Base-by-base conservation (phyloP, 1,139 yeast genomes). In the Zygosaccharomyces sapae region DNA sequence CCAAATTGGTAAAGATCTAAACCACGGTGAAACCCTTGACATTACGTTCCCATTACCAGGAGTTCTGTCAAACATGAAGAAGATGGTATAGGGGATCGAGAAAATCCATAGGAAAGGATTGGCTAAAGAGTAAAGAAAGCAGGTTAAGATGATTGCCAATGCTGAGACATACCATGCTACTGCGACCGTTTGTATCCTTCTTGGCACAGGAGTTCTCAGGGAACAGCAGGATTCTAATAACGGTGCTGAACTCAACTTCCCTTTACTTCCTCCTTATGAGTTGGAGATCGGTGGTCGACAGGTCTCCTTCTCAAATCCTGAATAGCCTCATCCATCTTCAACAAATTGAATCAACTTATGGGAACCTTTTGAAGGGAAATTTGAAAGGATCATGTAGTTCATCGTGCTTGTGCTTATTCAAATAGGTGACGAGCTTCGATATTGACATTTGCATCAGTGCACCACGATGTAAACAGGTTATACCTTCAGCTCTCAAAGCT, bases 141-240 rank as follows among this genome's bases (percentile, higher is more conserved):
- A 53, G 7, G 81, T 69, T 1, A 75, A 62, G 51, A 80, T 77
- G 1, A 76, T 61, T 0, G 94, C 88, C 39, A 90, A 82, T 3
- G 87, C 75, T 24, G 86, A 72, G 3, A 86, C 80, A 65, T 89
- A 96, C 81, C 87, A 79, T 4, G 86, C 74, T 16, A 90, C 80
- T 1, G 83, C 83, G 3, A 83, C 60, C 1, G 92, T 87, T 59
- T 88, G 85, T 30, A 84, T 62, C 44, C 96, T 68, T 53, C 84
- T 72, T 19, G 68, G 60, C 48, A 79, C 55, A 1, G 90, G 86
- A 1, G 81, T 77, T 35, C 52, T 56, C 44, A 44, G 45, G 49
- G 51, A 57, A 64, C 56, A 74, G 45, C 59, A 57, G 2, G 42
- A 30, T 25, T 30, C 39, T 18, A 37, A 13, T 22, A 33, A 13